Base-by-base conservation (phyloP, 345 rosid species). In the Pistacia vera region DNA sequence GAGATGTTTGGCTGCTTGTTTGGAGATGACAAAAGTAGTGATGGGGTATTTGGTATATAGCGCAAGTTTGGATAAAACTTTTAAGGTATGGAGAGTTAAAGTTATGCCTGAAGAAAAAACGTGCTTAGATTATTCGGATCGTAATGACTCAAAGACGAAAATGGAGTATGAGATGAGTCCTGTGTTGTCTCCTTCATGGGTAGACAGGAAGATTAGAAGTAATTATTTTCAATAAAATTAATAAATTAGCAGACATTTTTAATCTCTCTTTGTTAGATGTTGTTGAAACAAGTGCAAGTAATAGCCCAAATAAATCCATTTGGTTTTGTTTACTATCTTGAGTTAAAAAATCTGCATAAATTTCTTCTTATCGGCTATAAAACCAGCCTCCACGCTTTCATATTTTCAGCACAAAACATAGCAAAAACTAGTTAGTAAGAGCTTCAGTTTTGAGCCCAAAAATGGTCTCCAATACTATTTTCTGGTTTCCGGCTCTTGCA, bases 131-230 rank as follows among this genome's bases (percentile, higher is more conserved):
- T 72, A 73, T 66, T 65, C 70, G 4, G 84, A 81, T 1, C 38
- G 66, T 9, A 75, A 13, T 11, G 75, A 79, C 36, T 56, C 80
- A 0, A 83, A 59, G 69, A 22, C 69, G 0, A 77, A 62, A 55
- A 67, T 30, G 25, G 86, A 78, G 11, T 80, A 81, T 55, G 84
- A 80, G 83, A 85, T 77, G 70, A 85, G 85, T 63, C 90, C 90
- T 41, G 87, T 85, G 52, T 63, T 86, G 80, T 88, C 92, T 75
- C 90, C 90, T 33, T 83, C 87, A 8, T 88, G 88, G 90, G 90
- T 84, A 0, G 83, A 86, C 85, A 88, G 49, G 81, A 88, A 85
- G 79, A 78, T 79, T 38, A 73, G 75, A 22, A 86, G 46, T 20
- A 78, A 67, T 25, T 65, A 82, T 71, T 79, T 84, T 61, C 78